Evolutionary conservation across 148 eudicot genomes (phyloP).

Genomic region (Rhododendron williamsianum): DNA sequence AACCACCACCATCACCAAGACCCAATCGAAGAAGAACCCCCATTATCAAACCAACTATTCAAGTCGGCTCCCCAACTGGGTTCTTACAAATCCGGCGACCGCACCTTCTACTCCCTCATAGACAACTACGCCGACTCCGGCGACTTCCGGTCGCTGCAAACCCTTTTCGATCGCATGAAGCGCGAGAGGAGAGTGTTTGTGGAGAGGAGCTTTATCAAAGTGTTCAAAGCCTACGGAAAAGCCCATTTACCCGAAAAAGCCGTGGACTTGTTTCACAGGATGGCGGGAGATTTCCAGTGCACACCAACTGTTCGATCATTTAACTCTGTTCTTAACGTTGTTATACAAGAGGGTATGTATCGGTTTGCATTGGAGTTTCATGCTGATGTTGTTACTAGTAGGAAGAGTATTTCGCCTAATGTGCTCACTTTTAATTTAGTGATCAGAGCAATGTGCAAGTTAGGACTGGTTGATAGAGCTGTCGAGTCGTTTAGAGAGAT

Average conservation of each 20-base stretch:
- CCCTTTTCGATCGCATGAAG: slow-evolving; percentile 62
- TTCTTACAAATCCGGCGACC: slow-evolving; percentile 65
- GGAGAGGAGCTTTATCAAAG: slow-evolving; percentile 54
- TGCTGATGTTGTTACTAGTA: slow-evolving; percentile 34
- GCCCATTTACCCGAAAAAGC: slow-evolving; percentile 47
- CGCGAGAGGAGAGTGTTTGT: slow-evolving; percentile 50
- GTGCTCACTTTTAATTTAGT: slow-evolving; percentile 67
- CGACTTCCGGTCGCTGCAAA: slow-evolving; percentile 55
- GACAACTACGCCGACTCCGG: slow-evolving; percentile 46
- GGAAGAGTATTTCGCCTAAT: slow-evolving; percentile 40
- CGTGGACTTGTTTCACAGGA: slow-evolving; percentile 55
- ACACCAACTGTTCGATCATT: slow-evolving; percentile 63
- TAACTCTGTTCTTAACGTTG: slow-evolving; percentile 66
- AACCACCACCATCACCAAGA: slow-evolving; percentile 3
- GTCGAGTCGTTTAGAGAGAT: slow-evolving; percentile 66
- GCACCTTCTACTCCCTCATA: slow-evolving; percentile 64
- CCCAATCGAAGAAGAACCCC: slow-evolving; percentile 16
- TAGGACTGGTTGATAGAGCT: slow-evolving; percentile 59
- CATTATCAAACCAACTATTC: slow-evolving; percentile 40
- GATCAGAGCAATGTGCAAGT: slow-evolving; percentile 60
- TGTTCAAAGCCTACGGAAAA: slow-evolving; percentile 71
- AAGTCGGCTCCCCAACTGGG: slow-evolving; percentile 40
- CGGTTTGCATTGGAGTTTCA: slow-evolving; percentile 56
- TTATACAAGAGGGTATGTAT: slow-evolving; percentile 44
- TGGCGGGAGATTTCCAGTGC: slow-evolving; percentile 59